phyloP scores from a whole-genome alignment of 169 alveolate genomes.

The Plasmodium malariae region DNA sequence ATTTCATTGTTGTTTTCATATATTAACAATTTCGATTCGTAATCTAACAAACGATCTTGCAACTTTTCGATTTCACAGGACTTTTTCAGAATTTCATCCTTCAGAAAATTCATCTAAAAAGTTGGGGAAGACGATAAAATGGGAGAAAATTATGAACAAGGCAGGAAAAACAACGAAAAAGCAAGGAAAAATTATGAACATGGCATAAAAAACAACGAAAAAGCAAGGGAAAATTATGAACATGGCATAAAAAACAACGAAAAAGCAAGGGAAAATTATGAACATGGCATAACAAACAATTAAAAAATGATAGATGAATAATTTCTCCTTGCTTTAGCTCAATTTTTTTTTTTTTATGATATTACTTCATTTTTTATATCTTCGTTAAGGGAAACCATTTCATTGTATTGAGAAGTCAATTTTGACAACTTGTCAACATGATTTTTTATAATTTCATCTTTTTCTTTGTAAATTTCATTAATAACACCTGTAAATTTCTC shows the following conservation, averaged over 20 bases:
- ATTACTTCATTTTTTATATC: constrained; percentile 48
- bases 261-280: too few relatives aligned
- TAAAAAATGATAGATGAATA: too few relatives aligned
- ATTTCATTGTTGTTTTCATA: constrained; percentile 68
- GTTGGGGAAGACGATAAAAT: neutral
- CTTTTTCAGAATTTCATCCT: constrained; percentile 50
- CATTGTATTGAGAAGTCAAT: constrained; percentile 21
- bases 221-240: too few relatives aligned
- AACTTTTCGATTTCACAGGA: constrained; percentile 50
- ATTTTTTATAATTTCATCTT: constrained; percentile 51
- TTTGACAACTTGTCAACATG: constrained; percentile 50
- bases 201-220: too few relatives aligned
- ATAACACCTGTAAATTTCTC: constrained; percentile 30
- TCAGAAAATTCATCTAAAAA: constrained; percentile 22
- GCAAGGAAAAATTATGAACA: too few relatives aligned
- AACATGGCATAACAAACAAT: too few relatives aligned
- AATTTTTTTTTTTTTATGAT: neutral
- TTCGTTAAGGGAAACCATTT: constrained; percentile 27
- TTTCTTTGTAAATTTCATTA: constrained; percentile 57
- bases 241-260: too few relatives aligned
- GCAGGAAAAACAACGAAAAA: too few relatives aligned
- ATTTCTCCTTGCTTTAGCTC: too few relatives aligned
- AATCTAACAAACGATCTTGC: constrained; percentile 55
- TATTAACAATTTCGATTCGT: constrained; percentile 54
- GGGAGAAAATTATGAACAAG: too few relatives aligned